Conservation (phyloP, 352 stramenopile species). For the Pythium aquatile region DNA sequence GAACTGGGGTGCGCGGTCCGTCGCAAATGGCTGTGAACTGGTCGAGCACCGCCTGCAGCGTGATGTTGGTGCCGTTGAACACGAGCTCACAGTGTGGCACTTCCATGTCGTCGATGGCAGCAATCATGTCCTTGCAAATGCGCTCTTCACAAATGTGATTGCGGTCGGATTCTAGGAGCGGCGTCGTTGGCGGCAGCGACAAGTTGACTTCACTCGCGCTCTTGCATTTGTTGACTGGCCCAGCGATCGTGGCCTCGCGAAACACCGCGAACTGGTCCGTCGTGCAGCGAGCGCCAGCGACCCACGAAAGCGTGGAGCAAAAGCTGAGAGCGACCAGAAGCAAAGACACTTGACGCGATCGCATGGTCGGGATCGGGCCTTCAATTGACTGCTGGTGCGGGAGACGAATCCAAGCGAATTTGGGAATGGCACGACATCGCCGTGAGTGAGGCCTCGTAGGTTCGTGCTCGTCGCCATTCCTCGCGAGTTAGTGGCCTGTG, state of each 20-base stretch:
- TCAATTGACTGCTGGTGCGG: not conserved
- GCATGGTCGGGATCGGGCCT: not conserved
- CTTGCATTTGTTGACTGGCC: slow-evolving; percentile 34
- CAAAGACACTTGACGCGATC: not conserved
- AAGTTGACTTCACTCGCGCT: slow-evolving; percentile 41
- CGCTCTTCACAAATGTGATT: slow-evolving; percentile 41
- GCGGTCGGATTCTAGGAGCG: slow-evolving; percentile 33
- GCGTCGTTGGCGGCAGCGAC: slow-evolving; percentile 34
- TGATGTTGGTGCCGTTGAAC: slow-evolving; percentile 51
- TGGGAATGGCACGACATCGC: slow-evolving; percentile 1
- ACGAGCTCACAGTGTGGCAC: slow-evolving; percentile 47
- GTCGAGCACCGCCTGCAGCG: slow-evolving; percentile 48
- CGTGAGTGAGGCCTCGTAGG: too few species aligned
- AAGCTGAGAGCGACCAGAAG: not conserved
- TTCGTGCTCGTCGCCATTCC: not conserved
- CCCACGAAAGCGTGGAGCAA: slow-evolving; percentile 16
- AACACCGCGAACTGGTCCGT: slow-evolving; percentile 46
- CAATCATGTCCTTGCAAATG: slow-evolving; percentile 53
- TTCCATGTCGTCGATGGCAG: slow-evolving; percentile 51
- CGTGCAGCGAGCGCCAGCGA: slow-evolving; percentile 26
- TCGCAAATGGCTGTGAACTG: slow-evolving; percentile 47
- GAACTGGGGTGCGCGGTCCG: slow-evolving; percentile 17
- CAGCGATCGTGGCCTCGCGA: slow-evolving; percentile 33
- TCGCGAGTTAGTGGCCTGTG: not conserved
- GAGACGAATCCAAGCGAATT: not conserved